These are phyloP conservation scores for Russula lepida DNA, from an alignment of 768 basidiomycete genomes.

Conservation along the genomic window DNA sequence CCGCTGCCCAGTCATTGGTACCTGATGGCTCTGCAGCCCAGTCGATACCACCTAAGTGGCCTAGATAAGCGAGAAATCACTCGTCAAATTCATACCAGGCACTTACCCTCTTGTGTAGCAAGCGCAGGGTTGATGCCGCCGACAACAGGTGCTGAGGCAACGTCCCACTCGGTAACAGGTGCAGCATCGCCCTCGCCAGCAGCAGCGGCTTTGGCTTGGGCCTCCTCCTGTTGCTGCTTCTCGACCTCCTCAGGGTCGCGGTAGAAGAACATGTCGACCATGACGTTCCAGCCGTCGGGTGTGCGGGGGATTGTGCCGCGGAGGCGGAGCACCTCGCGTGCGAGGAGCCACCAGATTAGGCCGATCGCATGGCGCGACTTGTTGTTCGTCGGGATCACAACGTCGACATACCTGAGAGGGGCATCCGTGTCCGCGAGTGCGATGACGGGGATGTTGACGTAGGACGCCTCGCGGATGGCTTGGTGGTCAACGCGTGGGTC, in stretches of 20 bases:
- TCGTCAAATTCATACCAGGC: constrained; percentile 11
- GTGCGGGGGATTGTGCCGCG: constrained; percentile 90
- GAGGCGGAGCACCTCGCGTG: constrained; percentile 93
- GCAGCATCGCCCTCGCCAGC: constrained; percentile 48
- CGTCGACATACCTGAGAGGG: constrained; percentile 93
- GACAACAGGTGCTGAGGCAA: constrained; percentile 53
- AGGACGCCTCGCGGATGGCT: constrained; percentile 98
- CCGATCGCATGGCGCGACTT: constrained; percentile 96
- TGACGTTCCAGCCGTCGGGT: constrained; percentile 91
- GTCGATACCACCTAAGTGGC: constrained; percentile 28
- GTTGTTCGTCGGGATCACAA: constrained; percentile 99
- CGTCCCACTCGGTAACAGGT: constrained; percentile 65
- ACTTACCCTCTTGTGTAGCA: constrained; percentile 53
- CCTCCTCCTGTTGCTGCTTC: constrained; percentile 93
- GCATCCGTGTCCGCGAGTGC: constrained; percentile 99
- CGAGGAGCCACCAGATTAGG: constrained; percentile 95
- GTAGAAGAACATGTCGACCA: constrained; percentile 99
- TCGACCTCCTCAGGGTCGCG: constrained; percentile 99
- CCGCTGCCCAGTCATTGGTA: constrained; percentile 27
- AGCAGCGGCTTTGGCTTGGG: constrained; percentile 68
- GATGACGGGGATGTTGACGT: constrained; percentile 99
- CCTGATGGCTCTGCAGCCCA: constrained; percentile 30
- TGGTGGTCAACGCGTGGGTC: constrained; percentile 99
- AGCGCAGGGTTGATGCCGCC: constrained; percentile 74
- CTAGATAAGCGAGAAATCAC: not conserved